Evolutionary conservation across 495 filamentous ascomycete genomes (phyloP).

Genomic region (Arthonia radiata): DNA sequence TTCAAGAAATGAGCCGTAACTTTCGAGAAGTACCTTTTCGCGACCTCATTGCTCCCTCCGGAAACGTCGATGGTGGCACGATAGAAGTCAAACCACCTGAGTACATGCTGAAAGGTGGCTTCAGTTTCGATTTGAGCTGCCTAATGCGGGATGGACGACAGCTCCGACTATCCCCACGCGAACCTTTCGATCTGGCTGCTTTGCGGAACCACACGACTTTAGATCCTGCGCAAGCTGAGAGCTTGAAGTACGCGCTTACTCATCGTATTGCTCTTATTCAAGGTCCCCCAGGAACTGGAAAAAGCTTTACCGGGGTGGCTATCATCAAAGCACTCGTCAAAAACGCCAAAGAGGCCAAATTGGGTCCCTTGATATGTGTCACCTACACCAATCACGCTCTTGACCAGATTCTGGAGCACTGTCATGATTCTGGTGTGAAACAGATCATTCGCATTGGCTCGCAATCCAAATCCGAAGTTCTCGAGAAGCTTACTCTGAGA

Average conservation of each 20-base stretch:
- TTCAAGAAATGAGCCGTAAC: slow-evolving; percentile 30
- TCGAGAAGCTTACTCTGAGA: slow-evolving; percentile 23
- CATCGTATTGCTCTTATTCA: slow-evolving; percentile 40
- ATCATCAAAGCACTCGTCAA: slow-evolving; percentile 36
- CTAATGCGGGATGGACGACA: slow-evolving; percentile 16
- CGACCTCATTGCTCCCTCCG: slow-evolving; percentile 25
- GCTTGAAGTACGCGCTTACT: slow-evolving; percentile 29
- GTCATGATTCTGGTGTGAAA: slow-evolving; percentile 25
- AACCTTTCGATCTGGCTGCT: slow-evolving; percentile 15
- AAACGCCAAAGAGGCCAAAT: slow-evolving; percentile 6
- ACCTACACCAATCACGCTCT: slow-evolving; percentile 54
- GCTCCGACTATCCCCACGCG: slow-evolving; percentile 14
- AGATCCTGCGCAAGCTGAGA: slow-evolving; percentile 30
- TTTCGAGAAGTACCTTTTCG: slow-evolving; percentile 32
- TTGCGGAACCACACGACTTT: slow-evolving; percentile 23
- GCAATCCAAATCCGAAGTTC: slow-evolving; percentile 32
- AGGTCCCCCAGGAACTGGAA: slow-evolving; percentile 65
- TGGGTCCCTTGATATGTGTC: slow-evolving; percentile 42
- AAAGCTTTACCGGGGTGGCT: slow-evolving; percentile 34
- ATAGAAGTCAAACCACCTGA: slow-evolving; percentile 21
- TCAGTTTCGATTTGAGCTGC: slow-evolving; percentile 26
- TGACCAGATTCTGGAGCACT: slow-evolving; percentile 46
- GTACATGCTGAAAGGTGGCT: slow-evolving; percentile 25
- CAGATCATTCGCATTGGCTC: slow-evolving; percentile 48
- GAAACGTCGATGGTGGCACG: slow-evolving; percentile 1